These are phyloP conservation scores for Podochytrium sp. DNA, from an alignment of 192 early-diverging fungal species.

Conservation along the genomic window DNA sequence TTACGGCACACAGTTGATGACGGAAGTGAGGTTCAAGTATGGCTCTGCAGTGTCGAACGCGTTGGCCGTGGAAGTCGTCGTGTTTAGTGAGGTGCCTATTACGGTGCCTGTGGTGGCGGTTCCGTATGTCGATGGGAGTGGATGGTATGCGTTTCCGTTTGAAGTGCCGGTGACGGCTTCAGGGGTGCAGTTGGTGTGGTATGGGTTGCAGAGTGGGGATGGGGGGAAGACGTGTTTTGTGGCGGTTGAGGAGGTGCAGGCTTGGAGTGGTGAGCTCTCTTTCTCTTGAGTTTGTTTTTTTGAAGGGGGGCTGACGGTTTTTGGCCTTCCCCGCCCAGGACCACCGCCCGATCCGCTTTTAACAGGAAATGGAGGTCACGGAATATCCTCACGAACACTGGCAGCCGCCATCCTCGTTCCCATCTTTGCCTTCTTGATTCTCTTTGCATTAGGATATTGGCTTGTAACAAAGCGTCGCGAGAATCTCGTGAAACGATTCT, in stretches of 20 bases:
- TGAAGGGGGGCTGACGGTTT: neutral
- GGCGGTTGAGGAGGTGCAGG: constrained; percentile 6
- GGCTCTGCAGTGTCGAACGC: constrained; percentile 2
- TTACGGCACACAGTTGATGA: constrained; percentile 10
- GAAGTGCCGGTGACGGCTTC: constrained; percentile 6
- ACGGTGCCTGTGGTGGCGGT: neutral
- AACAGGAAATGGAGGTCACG: no score
- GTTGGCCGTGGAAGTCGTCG: constrained; percentile 8
- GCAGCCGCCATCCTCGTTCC: neutral
- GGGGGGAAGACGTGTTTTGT: constrained; percentile 13
- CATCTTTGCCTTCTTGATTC: neutral
- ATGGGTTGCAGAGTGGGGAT: neutral
- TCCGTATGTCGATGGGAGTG: neutral
- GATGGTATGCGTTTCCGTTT: constrained; percentile 17
- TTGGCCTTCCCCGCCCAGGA: no score
- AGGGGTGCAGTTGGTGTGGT: constrained; percentile 4
- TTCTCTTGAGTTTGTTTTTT: neutral
- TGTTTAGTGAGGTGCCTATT: constrained; percentile 10
- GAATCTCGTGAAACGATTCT: neutral
- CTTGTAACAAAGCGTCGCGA: neutral
- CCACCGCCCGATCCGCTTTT: neutral
- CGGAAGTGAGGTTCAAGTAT: constrained; percentile 20
- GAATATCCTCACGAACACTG: no score
- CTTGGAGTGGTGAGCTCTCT: constrained; percentile 24
- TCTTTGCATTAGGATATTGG: neutral